Evolutionary conservation across 2,329 filamentous ascomycete genomes (phyloP).

Genomic region (Tolypocladium amazonense): DNA sequence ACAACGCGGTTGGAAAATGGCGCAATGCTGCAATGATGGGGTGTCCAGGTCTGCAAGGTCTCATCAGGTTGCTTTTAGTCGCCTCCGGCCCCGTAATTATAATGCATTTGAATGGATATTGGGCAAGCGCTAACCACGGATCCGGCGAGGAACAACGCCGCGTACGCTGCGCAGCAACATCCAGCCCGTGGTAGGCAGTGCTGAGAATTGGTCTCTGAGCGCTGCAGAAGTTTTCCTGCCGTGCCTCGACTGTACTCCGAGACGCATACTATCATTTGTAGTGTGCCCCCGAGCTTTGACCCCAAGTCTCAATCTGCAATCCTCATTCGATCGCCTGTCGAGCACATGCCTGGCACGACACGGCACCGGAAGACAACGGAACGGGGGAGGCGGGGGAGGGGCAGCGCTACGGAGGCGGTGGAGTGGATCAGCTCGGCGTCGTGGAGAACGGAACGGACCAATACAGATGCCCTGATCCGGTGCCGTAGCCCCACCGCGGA

Average conservation of each 20-base stretch:
- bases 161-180: not conserved
- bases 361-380: constrained; percentile 1
- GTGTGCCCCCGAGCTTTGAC: not conserved
- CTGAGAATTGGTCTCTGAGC: not conserved
- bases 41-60: not conserved
- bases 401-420: constrained; percentile 2
- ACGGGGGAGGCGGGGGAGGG: constrained; percentile 1
- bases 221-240: not conserved
- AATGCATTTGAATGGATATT: not conserved
- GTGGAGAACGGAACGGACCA: constrained; percentile 5
- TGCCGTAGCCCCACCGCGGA: not conserved
- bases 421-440: constrained; percentile 6
- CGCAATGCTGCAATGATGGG: not conserved
- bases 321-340: not conserved
- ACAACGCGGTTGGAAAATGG: not conserved
- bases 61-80: not conserved
- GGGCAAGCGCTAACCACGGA: not conserved
- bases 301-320: not conserved
- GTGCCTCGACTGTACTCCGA: not conserved
- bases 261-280: not conserved
- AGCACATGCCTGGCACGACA: not conserved
- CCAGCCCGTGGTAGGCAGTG: not conserved
- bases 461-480: not conserved
- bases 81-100: not conserved
- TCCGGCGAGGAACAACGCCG: not conserved